Conservation (phyloP, 1,284 basidiomycete species). For the Ceratobasidium sp. region DNA sequence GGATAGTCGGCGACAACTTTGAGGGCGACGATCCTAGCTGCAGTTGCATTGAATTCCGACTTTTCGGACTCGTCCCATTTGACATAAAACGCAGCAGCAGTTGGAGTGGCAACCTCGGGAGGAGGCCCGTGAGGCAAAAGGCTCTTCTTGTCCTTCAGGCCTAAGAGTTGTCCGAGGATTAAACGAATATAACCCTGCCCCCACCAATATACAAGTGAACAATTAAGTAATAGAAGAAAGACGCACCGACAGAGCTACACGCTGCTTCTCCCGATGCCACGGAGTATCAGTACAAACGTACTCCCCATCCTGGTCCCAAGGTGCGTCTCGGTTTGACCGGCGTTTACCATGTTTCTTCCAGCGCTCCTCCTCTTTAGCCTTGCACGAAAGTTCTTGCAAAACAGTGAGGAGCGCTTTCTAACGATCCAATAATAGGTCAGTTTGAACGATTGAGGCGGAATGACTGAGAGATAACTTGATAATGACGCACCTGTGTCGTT, state of each 20-base stretch:
- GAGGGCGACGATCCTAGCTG: not conserved
- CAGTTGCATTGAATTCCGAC: not conserved
- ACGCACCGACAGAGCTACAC: not conserved
- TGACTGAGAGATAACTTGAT: not conserved
- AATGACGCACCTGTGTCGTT: not conserved
- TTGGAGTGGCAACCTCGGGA: not conserved
- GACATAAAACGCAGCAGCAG: not conserved
- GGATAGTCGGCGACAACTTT: not conserved
- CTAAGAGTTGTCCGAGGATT: not conserved
- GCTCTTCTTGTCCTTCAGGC: not conserved
- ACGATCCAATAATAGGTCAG: not conserved
- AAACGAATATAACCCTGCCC: not conserved
- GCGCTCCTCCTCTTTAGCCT: not conserved
- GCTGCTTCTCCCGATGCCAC: not conserved
- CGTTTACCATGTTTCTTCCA: not conserved
- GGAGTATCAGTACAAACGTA: conserved; percentile 1
- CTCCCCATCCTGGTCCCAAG: not conserved
- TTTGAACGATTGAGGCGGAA: not conserved
- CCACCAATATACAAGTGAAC: not conserved
- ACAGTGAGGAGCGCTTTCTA: not conserved
- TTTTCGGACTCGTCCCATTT: conserved; percentile 2
- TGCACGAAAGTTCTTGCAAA: not conserved
- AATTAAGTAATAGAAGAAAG: not conserved
- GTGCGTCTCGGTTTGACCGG: not conserved
- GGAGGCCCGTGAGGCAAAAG: not conserved